Evolutionary conservation across 768 basidiomycete genomes (phyloP).

Genomic region (Psilocybe subaeruginosa): DNA sequence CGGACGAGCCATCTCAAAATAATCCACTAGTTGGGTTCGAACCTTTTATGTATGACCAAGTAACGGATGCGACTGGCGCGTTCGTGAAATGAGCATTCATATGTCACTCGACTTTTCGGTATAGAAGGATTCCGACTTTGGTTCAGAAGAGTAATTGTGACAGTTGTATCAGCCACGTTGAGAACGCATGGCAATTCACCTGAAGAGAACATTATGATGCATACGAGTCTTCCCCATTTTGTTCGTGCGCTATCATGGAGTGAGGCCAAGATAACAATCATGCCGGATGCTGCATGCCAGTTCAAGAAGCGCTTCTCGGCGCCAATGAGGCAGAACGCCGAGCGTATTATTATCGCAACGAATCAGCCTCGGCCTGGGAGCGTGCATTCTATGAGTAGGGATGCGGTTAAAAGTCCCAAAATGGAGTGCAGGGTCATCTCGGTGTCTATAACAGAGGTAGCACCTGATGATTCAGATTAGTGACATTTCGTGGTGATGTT

Average conservation of each 20-base stretch:
- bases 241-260: neutral
- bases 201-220: neutral
- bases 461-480: too few species aligned
- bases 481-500: too few species aligned
- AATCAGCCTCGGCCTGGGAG: slow-evolving; percentile 10
- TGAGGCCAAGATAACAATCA: slow-evolving; percentile 1
- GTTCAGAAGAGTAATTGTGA: neutral
- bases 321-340: slow-evolving; percentile 16
- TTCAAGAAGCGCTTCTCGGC: slow-evolving; percentile 14
- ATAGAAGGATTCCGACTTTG: neutral
- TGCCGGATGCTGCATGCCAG: slow-evolving; percentile 1
- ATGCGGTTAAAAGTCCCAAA: too few species aligned
- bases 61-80: too few species aligned
- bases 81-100: too few species aligned
- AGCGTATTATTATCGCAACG: slow-evolving; percentile 1
- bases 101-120: neutral
- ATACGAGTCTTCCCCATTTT: slow-evolving; percentile 1
- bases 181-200: slow-evolving; percentile 5
- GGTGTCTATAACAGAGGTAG: too few species aligned
- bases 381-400: too few species aligned
- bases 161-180: slow-evolving; percentile 7
- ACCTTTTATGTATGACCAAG: too few species aligned
- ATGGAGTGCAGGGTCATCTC: too few species aligned
- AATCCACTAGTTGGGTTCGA: too few species aligned
- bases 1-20: too few species aligned